These are phyloP conservation scores for Botryotinia calthae DNA, from an alignment of 2,329 filamentous ascomycete genomes.

Conservation along the genomic window DNA sequence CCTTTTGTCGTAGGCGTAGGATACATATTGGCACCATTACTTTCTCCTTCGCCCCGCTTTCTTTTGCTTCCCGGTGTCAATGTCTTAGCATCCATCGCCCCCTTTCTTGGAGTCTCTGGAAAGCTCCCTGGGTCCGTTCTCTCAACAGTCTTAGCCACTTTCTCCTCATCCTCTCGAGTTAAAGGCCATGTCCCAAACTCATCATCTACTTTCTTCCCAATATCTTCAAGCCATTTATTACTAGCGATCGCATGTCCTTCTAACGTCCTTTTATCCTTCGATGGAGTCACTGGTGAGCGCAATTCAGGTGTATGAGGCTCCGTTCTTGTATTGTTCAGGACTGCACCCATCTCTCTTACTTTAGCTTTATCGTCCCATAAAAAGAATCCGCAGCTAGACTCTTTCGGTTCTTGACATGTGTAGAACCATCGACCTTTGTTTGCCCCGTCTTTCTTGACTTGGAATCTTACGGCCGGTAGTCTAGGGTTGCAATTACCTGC, in stretches of 20 bases:
- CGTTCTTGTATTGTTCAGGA: conserved; percentile 47
- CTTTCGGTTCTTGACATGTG: conserved; percentile 48
- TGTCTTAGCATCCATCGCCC: conserved; percentile 24
- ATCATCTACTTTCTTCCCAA: conserved; percentile 29
- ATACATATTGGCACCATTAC: conserved; percentile 20
- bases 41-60: conserved; percentile 28
- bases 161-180: conserved; percentile 29
- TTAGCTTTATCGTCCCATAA: conserved; percentile 56
- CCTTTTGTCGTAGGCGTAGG: conserved; percentile 33
- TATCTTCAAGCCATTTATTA: conserved; percentile 26
- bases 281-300: conserved; percentile 21
- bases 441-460: conserved; percentile 48
- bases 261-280: conserved; percentile 25
- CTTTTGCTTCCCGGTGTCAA: conserved; percentile 35
- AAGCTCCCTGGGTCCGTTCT: conserved; percentile 16
- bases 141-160: conserved; percentile 23
- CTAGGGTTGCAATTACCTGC: conserved; percentile 24
- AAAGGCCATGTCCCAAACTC: conserved; percentile 35
- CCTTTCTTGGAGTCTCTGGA: conserved; percentile 35
- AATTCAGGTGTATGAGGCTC: conserved; percentile 37
- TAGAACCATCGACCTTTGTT: conserved; percentile 56
- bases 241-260: conserved; percentile 24
- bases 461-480: conserved; percentile 25
- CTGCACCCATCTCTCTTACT: conserved; percentile 44
- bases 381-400: conserved; percentile 54